phyloP scores from a whole-genome alignment of 2,329 filamentous ascomycete genomes.

The Paecilomyces dactylethromorphus region DNA sequence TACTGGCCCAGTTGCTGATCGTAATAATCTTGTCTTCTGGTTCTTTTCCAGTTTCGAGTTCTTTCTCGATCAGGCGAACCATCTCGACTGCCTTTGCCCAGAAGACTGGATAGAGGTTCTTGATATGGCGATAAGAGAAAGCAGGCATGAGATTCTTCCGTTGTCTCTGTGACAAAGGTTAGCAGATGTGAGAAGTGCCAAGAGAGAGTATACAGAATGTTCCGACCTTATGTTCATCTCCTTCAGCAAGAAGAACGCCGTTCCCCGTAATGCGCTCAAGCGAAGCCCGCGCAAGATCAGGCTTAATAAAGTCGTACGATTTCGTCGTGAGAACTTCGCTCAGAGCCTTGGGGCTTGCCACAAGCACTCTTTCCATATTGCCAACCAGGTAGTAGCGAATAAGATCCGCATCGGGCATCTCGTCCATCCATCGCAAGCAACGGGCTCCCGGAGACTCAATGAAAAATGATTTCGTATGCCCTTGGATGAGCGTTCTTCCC shows the following conservation, averaged over 20 bases:
- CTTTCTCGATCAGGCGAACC: conserved; percentile 52
- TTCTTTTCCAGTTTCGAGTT: conserved; percentile 29
- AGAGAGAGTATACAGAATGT: not conserved
- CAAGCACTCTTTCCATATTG: conserved; percentile 57
- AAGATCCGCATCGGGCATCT: conserved; percentile 60
- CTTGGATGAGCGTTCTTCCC: conserved; percentile 38
- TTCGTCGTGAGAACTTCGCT: conserved; percentile 63
- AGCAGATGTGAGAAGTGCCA: not conserved
- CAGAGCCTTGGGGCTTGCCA: conserved; percentile 59
- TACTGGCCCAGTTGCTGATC: conserved; percentile 57
- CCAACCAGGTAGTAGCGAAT: conserved; percentile 60
- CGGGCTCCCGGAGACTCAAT: conserved; percentile 33
- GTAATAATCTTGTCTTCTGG: conserved; percentile 44
- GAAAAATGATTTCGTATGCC: conserved; percentile 35
- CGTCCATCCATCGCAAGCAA: conserved; percentile 46
- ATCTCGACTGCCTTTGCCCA: conserved; percentile 70
- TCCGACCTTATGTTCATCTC: conserved; percentile 72
- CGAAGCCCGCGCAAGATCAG: conserved; percentile 38
- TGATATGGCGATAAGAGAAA: conserved; percentile 80
- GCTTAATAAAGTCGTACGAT: conserved; percentile 65
- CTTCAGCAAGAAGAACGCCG: conserved; percentile 66
- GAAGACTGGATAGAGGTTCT: conserved; percentile 76
- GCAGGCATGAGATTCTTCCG: conserved; percentile 74
- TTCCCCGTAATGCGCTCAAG: conserved; percentile 34
- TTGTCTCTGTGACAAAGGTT: conserved; percentile 39